Evolutionary conservation across 345 rosid genomes (phyloP).

Genomic region (Conringia planisiliqua): DNA sequence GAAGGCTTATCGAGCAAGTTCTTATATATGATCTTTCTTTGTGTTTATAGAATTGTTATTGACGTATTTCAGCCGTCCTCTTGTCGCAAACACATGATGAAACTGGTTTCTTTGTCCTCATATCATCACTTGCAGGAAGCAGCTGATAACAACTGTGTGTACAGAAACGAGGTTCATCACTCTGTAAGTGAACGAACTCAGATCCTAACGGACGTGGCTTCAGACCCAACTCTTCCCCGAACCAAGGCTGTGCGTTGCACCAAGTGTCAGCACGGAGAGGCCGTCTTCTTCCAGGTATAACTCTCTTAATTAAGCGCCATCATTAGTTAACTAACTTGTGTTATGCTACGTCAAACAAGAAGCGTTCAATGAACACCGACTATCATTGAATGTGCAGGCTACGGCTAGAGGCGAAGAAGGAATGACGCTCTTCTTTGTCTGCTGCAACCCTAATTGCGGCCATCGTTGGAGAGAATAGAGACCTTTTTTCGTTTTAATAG

Average conservation of each 20-base stretch:
- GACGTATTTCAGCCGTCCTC: not conserved
- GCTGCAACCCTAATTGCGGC: conserved; percentile 76
- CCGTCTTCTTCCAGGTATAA: conserved; percentile 71
- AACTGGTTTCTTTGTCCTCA: not conserved
- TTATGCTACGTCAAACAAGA: not conserved
- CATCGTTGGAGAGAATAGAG: conserved; percentile 72
- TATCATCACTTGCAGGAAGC: conserved; percentile 44
- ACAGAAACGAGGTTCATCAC: conserved; percentile 69
- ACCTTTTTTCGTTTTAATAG: not conserved
- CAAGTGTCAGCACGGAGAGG: conserved; percentile 52
- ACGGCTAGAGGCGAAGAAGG: conserved; percentile 92
- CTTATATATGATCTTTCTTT: too few species aligned
- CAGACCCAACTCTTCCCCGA: conserved; percentile 82
- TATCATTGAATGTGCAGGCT: conserved; percentile 46
- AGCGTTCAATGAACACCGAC: not conserved
- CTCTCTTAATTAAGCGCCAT: not conserved
- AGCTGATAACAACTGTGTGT: conserved; percentile 57
- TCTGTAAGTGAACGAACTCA: conserved; percentile 65
- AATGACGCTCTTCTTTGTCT: conserved; percentile 84
- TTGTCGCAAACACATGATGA: not conserved
- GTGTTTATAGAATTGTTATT: too few species aligned
- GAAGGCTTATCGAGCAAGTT: too few species aligned
- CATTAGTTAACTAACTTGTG: not conserved
- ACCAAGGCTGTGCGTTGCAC: conserved; percentile 58
- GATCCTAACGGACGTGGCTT: conserved; percentile 62